A percentile compares a stretch with the other conserved stretches of the same genome.
These are phyloP conservation scores for Xanthoconium purpureum DNA, from an alignment of 768 basidiomycete genomes.

Conservation along the genomic window DNA sequence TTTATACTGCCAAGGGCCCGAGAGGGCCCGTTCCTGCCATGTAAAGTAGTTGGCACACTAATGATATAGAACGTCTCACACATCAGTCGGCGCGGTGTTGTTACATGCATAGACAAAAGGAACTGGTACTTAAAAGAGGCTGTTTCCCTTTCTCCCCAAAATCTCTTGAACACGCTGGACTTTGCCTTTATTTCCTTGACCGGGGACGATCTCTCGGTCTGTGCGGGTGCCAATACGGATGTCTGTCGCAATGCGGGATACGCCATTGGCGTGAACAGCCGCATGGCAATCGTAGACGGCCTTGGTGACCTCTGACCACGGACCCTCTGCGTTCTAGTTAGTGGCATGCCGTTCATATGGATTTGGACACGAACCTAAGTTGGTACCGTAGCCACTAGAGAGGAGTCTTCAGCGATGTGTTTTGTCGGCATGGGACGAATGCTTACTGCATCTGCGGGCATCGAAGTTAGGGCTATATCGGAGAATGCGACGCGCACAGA, in stretches of 20 bases:
- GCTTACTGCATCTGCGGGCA: constrained; percentile 38
- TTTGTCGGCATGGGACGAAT: constrained; percentile 19
- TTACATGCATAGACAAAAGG: neutral
- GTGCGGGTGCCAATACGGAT: constrained; percentile 91
- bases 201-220: constrained; percentile 59
- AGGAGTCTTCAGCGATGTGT: constrained; percentile 28
- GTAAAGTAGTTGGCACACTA: constrained; percentile 15
- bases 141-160: constrained; percentile 39
- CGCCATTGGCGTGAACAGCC: constrained; percentile 76
- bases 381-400: constrained; percentile 85
- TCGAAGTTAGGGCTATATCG: neutral
- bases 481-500: constrained; percentile 27
- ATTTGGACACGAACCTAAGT: constrained; percentile 52
- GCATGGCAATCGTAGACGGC: constrained; percentile 91
- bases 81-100: neutral
- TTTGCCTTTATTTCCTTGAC: constrained; percentile 76
- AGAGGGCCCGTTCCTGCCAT: constrained; percentile 47
- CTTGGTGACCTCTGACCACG: constrained; percentile 79
- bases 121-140: neutral
- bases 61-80: neutral
- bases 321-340: constrained; percentile 54
- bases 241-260: constrained; percentile 81
- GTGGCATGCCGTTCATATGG: neutral
- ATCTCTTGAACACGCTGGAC: constrained; percentile 80
- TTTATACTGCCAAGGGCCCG: constrained; percentile 62